These are phyloP conservation scores for Cornus controversa DNA, from an alignment of 148 eudicot species.

Conservation along the genomic window DNA sequence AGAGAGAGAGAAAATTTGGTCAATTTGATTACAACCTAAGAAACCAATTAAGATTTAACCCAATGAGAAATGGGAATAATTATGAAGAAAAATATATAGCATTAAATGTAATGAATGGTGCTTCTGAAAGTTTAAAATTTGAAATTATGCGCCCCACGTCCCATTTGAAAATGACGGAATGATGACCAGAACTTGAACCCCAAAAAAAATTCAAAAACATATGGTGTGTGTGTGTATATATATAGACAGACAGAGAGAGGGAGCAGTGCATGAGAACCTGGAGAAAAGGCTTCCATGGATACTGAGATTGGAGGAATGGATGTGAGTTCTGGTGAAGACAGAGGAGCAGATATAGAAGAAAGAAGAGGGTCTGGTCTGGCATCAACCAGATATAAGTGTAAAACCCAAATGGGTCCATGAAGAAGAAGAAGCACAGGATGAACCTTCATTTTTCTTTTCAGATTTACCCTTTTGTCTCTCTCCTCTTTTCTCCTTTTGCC, in stretches of 20 bases:
- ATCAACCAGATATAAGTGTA: conserved; percentile 14
- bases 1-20: neutral
- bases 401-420: conserved; percentile 21
- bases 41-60: neutral
- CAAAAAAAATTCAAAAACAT: neutral
- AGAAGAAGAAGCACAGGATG: conserved; percentile 13
- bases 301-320: conserved; percentile 29
- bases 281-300: conserved; percentile 44
- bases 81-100: neutral
- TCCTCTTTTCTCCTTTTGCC: neutral
- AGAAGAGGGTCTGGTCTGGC: conserved; percentile 27
- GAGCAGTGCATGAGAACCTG: conserved; percentile 35
- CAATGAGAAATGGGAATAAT: neutral
- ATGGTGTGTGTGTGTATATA: neutral
- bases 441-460: conserved; percentile 7
- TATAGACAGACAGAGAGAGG: conserved; percentile 11
- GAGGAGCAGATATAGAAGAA: conserved; percentile 21
- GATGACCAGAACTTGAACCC: neutral
- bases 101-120: conserved; percentile 1
- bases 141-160: neutral
- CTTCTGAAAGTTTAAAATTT: neutral
- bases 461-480: neutral
- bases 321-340: conserved; percentile 24
- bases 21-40: neutral
- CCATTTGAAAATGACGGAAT: neutral